phyloP scores from a whole-genome alignment of 2,329 filamentous ascomycete species.

The Apiospora sp. region DNA sequence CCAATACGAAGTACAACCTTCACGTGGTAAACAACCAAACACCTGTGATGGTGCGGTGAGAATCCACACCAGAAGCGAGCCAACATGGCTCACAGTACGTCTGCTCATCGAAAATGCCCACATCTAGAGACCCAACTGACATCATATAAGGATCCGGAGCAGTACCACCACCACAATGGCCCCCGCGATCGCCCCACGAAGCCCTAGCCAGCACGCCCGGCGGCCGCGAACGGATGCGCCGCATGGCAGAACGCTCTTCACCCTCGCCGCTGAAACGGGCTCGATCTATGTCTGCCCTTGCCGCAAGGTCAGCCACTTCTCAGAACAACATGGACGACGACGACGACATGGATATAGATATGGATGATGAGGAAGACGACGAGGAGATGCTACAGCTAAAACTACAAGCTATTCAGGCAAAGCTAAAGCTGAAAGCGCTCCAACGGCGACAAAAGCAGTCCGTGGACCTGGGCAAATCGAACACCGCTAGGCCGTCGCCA shows the following conservation, averaged over 20 bases:
- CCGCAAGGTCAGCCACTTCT: slow-evolving; percentile 29
- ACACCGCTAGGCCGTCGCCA: slow-evolving; percentile 24
- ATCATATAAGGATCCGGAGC: slow-evolving; percentile 39
- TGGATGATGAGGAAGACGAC: slow-evolving; percentile 66
- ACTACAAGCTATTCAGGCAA: slow-evolving; percentile 87
- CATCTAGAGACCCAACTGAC: slow-evolving; percentile 31
- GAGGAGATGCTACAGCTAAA: slow-evolving; percentile 90
- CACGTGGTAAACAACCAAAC: background rate
- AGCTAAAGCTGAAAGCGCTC: slow-evolving; percentile 85
- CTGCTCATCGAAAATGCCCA: background rate
- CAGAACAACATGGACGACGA: slow-evolving; percentile 39
- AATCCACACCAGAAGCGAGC: slow-evolving; percentile 32
- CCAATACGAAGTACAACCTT: slow-evolving; percentile 8
- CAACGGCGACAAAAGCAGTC: slow-evolving; percentile 56
- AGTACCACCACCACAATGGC: slow-evolving; percentile 66
- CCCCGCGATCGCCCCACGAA: slow-evolving; percentile 71
- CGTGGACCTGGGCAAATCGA: slow-evolving; percentile 9
- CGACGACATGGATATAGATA: slow-evolving; percentile 47
- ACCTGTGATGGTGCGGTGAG: slow-evolving; percentile 27
- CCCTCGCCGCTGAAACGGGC: slow-evolving; percentile 69
- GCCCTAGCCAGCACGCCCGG: slow-evolving; percentile 74
- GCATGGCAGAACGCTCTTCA: slow-evolving; percentile 70
- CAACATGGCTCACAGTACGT: slow-evolving; percentile 31
- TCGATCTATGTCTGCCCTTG: slow-evolving; percentile 43
- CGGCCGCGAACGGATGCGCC: slow-evolving; percentile 78